Evolutionary conservation across 139 green algal genomes (phyloP).

Genomic region (Chlamydomonas eustigma): DNA sequence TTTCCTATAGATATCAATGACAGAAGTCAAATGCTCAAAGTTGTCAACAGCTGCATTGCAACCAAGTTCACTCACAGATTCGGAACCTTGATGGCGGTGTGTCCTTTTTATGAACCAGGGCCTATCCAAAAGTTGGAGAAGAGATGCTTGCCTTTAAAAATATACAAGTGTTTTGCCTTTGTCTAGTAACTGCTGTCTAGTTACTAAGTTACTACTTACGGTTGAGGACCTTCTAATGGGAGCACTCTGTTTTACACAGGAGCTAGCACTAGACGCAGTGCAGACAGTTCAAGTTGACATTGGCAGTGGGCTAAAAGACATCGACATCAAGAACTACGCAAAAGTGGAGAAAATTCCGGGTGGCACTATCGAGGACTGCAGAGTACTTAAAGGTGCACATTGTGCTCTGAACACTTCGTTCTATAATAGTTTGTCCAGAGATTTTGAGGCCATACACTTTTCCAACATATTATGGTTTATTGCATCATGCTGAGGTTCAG

Average conservation of each 20-base stretch:
- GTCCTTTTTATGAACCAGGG: too few species aligned
- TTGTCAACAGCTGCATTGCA: constrained; percentile 92
- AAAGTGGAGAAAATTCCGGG: constrained; percentile 91
- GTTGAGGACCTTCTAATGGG: too few species aligned
- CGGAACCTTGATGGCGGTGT: constrained; percentile 85
- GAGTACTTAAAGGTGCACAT: constrained; percentile 46
- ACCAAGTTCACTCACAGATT: constrained; percentile 98
- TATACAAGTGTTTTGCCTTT: too few species aligned
- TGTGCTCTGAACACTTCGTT: too few species aligned
- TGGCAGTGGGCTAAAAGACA: constrained; percentile 69
- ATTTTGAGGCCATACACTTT: too few species aligned
- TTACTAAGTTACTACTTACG: too few species aligned
- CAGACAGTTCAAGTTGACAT: constrained; percentile 64
- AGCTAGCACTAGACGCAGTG: constrained; percentile 94
- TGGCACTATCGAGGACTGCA: constrained; percentile 75
- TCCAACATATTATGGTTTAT: too few species aligned
- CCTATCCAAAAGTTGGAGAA: too few species aligned
- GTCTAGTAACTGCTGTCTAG: too few species aligned
- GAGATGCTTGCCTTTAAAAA: too few species aligned
- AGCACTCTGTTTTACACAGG: constrained; percentile 53
- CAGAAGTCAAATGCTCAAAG: constrained; percentile 88
- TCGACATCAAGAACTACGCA: constrained; percentile 98
- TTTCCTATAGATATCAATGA: constrained; percentile 90
- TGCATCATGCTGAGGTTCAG: too few species aligned
- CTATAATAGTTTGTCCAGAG: too few species aligned